Evolutionary conservation across 768 basidiomycete species (phyloP).

Genomic region (Chalciporus piperatus): DNA sequence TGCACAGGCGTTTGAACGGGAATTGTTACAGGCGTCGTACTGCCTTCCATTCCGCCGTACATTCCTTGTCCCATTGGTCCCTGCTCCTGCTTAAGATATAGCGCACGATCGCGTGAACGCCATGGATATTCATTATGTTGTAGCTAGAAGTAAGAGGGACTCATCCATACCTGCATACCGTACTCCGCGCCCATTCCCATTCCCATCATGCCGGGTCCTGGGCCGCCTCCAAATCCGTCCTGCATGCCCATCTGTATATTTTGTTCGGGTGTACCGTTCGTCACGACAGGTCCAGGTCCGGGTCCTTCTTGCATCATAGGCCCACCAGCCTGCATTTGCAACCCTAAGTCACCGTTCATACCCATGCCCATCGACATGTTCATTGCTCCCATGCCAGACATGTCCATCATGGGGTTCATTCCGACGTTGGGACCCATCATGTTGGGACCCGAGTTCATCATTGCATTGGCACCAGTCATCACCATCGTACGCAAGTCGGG

Average conservation of each 20-base stretch:
- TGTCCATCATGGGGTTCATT: constrained; percentile 78
- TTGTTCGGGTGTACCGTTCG: constrained; percentile 39
- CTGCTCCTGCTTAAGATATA: constrained; percentile 47
- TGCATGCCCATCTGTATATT: constrained; percentile 41
- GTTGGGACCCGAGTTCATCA: constrained; percentile 63
- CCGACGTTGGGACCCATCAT: constrained; percentile 53
- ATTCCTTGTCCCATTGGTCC: constrained; percentile 63
- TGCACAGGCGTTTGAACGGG: constrained; percentile 35
- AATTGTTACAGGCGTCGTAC: constrained; percentile 45
- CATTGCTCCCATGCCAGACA: constrained; percentile 59
- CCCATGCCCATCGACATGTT: constrained; percentile 56
- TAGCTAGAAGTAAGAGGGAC: constrained; percentile 29
- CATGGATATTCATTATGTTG: constrained; percentile 37
- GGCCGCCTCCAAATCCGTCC: constrained; percentile 39
- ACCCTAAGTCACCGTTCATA: constrained; percentile 66
- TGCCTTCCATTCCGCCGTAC: constrained; percentile 63
- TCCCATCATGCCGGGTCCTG: constrained; percentile 60
- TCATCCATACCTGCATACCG: constrained; percentile 64
- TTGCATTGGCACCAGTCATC: constrained; percentile 75
- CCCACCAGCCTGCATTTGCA: constrained; percentile 45
- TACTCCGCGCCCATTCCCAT: constrained; percentile 71
- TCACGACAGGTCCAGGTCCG: constrained; percentile 34
- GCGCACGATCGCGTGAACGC: constrained; percentile 26
- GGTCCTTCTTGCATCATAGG: constrained; percentile 55
- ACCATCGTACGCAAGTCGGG: constrained; percentile 85